phyloP scores from a whole-genome alignment of 768 basidiomycete genomes.

The Rhodotorula kratochvilovae region DNA sequence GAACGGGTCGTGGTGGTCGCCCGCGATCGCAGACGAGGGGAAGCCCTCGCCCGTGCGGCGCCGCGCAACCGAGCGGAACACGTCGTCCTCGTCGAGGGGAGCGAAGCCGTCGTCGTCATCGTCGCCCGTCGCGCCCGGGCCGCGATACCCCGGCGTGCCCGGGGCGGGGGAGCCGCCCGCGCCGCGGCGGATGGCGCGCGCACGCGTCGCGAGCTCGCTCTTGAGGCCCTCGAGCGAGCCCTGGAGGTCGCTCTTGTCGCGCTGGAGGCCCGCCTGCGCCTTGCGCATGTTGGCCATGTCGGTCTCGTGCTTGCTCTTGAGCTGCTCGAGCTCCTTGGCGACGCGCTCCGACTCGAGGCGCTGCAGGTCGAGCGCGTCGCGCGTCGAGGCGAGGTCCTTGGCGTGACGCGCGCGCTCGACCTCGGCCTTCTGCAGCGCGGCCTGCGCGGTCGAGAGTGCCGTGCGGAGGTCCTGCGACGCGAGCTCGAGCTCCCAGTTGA shows the following conservation, averaged over 20 bases:
- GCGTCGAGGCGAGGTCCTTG: constrained; percentile 64
- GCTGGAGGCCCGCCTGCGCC: constrained; percentile 74
- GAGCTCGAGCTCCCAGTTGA: constrained; percentile 98
- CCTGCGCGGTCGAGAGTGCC: constrained; percentile 63
- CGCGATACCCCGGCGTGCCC: constrained; percentile 25
- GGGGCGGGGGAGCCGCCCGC: constrained; percentile 8
- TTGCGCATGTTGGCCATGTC: constrained; percentile 87
- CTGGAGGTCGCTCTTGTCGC: constrained; percentile 90
- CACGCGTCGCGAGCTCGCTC: constrained; percentile 61
- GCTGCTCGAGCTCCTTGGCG: constrained; percentile 56
- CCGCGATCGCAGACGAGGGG: constrained; percentile 21
- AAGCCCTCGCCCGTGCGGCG: constrained; percentile 43
- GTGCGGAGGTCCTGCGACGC: constrained; percentile 76
- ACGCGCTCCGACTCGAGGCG: constrained; percentile 63
- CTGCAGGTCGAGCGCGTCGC: constrained; percentile 73
- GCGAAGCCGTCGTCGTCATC: constrained; percentile 7
- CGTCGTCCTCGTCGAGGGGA: constrained; percentile 46
- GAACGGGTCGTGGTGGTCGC: constrained; percentile 19
- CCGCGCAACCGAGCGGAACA: constrained; percentile 45
- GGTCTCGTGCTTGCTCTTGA: constrained; percentile 88
- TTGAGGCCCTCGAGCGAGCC: constrained; percentile 70
- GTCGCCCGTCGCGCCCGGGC: constrained; percentile 8
- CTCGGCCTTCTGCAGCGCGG: constrained; percentile 66
- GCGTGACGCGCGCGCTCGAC: constrained; percentile 76
- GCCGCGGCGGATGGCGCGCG: constrained; percentile 53